phyloP scores from a whole-genome alignment of 352 stramenopile genomes.

The Phytophthora megakarya region DNA sequence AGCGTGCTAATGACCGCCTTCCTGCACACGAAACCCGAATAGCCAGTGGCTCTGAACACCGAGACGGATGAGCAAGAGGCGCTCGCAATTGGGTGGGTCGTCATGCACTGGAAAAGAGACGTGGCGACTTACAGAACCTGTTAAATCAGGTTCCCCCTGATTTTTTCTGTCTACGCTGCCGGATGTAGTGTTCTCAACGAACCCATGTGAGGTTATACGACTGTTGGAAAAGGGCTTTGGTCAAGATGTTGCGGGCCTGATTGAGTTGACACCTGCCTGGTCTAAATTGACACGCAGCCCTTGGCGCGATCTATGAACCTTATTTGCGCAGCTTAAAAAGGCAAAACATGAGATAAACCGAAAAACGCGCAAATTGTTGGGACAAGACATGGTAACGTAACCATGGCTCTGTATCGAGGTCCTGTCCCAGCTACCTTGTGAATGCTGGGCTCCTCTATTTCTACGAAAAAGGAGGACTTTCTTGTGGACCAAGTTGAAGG shows the following conservation, averaged over 20 bases:
- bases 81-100: conserved; percentile 7
- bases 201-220: conserved; percentile 13
- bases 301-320: conserved; percentile 2
- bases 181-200: conserved; percentile 12
- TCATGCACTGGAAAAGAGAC: conserved; percentile 8
- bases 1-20: conserved; percentile 21
- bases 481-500: conserved; percentile 12
- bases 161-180: conserved; percentile 6
- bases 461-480: conserved; percentile 2
- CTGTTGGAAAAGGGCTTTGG: conserved; percentile 12
- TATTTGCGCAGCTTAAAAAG: conserved; percentile 16
- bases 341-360: conserved; percentile 14
- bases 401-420: conserved; percentile 15
- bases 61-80: not conserved
- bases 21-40: not conserved
- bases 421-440: not conserved
- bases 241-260: not conserved
- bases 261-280: conserved; percentile 7
- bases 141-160: conserved; percentile 18
- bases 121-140: conserved; percentile 14
- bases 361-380: conserved; percentile 1
- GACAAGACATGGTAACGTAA: conserved; percentile 11
- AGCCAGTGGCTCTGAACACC: no score
- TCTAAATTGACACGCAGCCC: conserved; percentile 1
- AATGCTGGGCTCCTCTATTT: conserved; percentile 22